Conservation (phyloP, 176 grass and related monocot genomes). For the Panicum miliaceum region DNA sequence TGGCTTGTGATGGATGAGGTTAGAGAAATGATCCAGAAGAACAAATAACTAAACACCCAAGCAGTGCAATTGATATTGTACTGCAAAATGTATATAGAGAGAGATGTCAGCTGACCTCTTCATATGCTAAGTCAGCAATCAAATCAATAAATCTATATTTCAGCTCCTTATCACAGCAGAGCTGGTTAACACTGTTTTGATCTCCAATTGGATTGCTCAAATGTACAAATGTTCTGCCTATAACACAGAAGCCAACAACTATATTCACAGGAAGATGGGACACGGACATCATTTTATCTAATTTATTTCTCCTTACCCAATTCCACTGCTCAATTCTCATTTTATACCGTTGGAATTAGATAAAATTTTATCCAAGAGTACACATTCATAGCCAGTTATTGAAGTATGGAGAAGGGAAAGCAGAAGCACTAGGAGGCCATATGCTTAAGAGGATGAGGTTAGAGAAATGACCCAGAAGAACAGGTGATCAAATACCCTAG, state of each 20-base stretch:
- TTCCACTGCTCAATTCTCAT: background rate
- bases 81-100: slow-evolving; percentile 40
- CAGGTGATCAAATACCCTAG: slow-evolving; percentile 43
- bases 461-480: slow-evolving; percentile 66
- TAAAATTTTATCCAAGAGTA: background rate
- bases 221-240: background rate
- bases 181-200: background rate
- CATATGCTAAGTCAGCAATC: background rate
- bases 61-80: background rate
- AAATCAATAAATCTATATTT: slow-evolving; percentile 36
- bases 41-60: slow-evolving; percentile 53
- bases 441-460: slow-evolving; percentile 51
- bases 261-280: background rate
- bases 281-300: too few species aligned
- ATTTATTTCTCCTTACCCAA: too few species aligned
- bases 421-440: slow-evolving; percentile 75
- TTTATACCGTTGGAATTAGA: background rate
- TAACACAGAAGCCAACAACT: background rate
- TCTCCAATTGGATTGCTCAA: background rate
- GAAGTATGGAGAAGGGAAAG: slow-evolving; percentile 76
- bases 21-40: slow-evolving; percentile 90
- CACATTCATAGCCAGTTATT: slow-evolving; percentile 51
- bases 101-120: slow-evolving; percentile 1
- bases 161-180: slow-evolving; percentile 9
- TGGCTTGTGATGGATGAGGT: slow-evolving; percentile 98